Evolutionary conservation across 805 yeast genomes (phyloP).

Genomic region (Myxozyma monticola): DNA sequence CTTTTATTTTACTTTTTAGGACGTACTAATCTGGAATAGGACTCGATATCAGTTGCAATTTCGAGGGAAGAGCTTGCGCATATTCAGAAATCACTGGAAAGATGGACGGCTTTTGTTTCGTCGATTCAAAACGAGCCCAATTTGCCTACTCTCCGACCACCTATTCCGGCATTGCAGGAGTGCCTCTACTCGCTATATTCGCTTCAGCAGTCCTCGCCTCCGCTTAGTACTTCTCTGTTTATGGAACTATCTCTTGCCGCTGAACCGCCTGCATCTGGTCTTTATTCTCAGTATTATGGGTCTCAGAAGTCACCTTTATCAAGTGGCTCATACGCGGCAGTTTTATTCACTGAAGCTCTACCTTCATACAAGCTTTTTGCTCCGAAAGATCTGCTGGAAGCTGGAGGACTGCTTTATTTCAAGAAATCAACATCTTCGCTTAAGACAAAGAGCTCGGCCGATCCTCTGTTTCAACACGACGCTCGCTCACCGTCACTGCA

Average conservation of each 20-base stretch:
- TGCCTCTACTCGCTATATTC: slow-evolving; percentile 47
- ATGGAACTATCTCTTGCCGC: slow-evolving; percentile 63
- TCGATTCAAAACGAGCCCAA: slow-evolving; percentile 4
- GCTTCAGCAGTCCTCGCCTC: slow-evolving; percentile 31
- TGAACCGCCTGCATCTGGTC: slow-evolving; percentile 62
- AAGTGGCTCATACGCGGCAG: slow-evolving; percentile 63
- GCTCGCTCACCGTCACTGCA: not conserved
- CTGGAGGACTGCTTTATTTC: slow-evolving; percentile 19
- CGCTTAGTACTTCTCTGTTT: slow-evolving; percentile 52
- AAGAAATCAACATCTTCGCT: slow-evolving; percentile 53
- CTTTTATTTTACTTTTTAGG: too few relatives aligned
- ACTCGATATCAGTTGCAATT: slow-evolving; percentile 48
- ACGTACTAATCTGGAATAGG: too few relatives aligned
- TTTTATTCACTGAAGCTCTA: slow-evolving; percentile 59
- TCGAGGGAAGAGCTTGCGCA: slow-evolving; percentile 67
- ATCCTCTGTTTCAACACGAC: not conserved
- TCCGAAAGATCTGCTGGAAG: slow-evolving; percentile 22
- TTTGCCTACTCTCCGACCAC: slow-evolving; percentile 24
- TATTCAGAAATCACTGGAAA: slow-evolving; percentile 67
- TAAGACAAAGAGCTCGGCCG: slow-evolving; percentile 21
- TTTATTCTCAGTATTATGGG: slow-evolving; percentile 46
- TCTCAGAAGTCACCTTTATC: slow-evolving; percentile 57
- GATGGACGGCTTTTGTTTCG: slow-evolving; percentile 58
- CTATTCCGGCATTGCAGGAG: slow-evolving; percentile 41
- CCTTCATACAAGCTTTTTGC: slow-evolving; percentile 61